Evolutionary conservation across 495 filamentous ascomycete genomes (phyloP).

Genomic region (Pyronema domesticum): DNA sequence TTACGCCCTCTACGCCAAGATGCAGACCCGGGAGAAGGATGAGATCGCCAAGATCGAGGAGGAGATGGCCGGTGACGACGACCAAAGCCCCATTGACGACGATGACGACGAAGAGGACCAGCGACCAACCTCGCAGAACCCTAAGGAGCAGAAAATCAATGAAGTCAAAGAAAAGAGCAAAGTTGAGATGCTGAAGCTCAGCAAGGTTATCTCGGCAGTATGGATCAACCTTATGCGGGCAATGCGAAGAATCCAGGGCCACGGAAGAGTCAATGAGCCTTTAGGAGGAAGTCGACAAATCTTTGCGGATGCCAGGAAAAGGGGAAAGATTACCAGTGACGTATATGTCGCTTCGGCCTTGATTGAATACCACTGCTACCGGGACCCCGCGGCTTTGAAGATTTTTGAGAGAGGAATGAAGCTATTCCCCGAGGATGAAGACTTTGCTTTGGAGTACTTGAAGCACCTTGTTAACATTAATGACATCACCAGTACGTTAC

Average conservation of each 20-base stretch:
- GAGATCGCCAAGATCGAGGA: constrained; percentile 56
- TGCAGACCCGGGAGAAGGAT: constrained; percentile 52
- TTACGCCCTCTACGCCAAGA: constrained; percentile 57
- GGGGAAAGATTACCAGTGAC: constrained; percentile 74
- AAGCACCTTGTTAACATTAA: constrained; percentile 83
- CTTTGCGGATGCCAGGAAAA: constrained; percentile 69
- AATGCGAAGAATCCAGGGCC: constrained; percentile 86
- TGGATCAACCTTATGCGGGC: constrained; percentile 91
- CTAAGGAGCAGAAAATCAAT: constrained; percentile 47
- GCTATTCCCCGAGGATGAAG: constrained; percentile 79
- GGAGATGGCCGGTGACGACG: constrained; percentile 36
- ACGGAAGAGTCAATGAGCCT: constrained; percentile 50
- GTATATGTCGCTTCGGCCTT: constrained; percentile 83
- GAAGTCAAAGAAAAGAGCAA: constrained; percentile 51
- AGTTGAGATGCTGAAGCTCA: constrained; percentile 52
- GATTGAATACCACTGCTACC: constrained; percentile 89
- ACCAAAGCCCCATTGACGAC: constrained; percentile 50
- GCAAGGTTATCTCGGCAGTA: constrained; percentile 63
- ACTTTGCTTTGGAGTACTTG: constrained; percentile 80
- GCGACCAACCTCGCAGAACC: constrained; percentile 34
- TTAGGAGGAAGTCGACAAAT: constrained; percentile 63
- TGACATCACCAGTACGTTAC: constrained; percentile 71
- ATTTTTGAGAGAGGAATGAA: constrained; percentile 90
- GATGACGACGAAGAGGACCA: constrained; percentile 41
- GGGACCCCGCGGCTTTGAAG: constrained; percentile 73